Conservation (phyloP, 2,329 filamentous ascomycete species). For the Aspergillus floridensis region DNA sequence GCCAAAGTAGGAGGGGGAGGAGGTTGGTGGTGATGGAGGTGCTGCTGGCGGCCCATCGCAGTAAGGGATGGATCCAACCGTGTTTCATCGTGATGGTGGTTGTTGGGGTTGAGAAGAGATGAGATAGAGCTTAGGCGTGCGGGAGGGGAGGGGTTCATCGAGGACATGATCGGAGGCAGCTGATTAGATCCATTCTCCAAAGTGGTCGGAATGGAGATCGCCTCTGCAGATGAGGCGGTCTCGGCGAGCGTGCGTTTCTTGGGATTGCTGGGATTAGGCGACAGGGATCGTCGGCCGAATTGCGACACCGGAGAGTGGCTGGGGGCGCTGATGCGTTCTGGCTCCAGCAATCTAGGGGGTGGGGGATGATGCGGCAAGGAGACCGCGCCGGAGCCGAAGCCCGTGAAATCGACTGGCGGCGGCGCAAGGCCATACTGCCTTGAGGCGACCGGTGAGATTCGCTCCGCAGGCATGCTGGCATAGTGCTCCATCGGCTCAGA, state of each 20-base stretch:
- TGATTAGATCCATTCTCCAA: constrained; percentile 38
- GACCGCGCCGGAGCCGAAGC: constrained; percentile 37
- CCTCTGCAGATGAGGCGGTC: constrained; percentile 27
- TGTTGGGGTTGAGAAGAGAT: constrained; percentile 63
- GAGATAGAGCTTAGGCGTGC: constrained; percentile 71
- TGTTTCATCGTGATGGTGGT: constrained; percentile 33
- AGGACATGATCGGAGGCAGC: constrained; percentile 40
- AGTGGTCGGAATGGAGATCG: constrained; percentile 26
- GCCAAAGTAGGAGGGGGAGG: constrained; percentile 20
- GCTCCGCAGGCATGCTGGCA: constrained; percentile 41
- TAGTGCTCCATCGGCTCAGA: constrained; percentile 40
- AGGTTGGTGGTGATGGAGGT: constrained; percentile 28
- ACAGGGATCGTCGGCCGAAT: constrained; percentile 32
- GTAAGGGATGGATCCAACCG: constrained; percentile 43
- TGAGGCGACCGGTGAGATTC: constrained; percentile 44
- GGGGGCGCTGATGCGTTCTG: constrained; percentile 26
- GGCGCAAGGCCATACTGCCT: constrained; percentile 36
- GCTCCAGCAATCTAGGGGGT: constrained; percentile 31
- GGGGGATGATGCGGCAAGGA: constrained; percentile 34
- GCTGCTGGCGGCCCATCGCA: constrained; percentile 30
- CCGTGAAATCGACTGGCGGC: constrained; percentile 52
- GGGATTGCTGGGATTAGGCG: constrained; percentile 30
- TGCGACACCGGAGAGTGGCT: constrained; percentile 29
- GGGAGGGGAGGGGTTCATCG: constrained; percentile 41
- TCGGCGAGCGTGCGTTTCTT: constrained; percentile 40